Evolutionary conservation across 176 grass and related monocot genomes (phyloP), one percentile per base, ranked within the genome.

Genomic region (Ananas comosus): DNA sequence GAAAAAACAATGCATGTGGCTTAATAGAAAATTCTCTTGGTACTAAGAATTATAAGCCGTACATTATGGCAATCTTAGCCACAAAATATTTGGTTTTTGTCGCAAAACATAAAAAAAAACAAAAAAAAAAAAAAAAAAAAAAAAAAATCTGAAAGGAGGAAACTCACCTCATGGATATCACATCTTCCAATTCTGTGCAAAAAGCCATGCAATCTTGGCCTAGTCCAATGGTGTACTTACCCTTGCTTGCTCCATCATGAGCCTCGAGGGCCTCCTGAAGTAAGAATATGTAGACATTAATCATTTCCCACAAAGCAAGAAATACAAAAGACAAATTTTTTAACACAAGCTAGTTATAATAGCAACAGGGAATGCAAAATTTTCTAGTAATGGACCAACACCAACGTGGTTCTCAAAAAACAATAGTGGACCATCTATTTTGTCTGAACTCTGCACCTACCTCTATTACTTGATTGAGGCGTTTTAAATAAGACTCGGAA

Each of bases 161-260:
- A 13, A n/a, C 50, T 24, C 77, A 92, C 93, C 93, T 86, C 94
- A 93, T 99, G 4, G 89, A 99, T 33, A 99, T 99, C 5, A 99
- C 94, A 78, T 99, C 94, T 80, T 99, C 94, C 21, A 88, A 74
- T 59, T 99, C 87, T 51, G 84, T 88, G 75, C 89, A 93, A 17
- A 93, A 99, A 51, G 87, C 94, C 94, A 99, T 99, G 73, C 85
- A 88, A 53, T 99, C 94, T 79, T 99, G 94, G 25, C 90, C 94
- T 16, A 99, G 89, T 13, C 94, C 94, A 48, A 99, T 91, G 11
- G 94, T 99, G 48, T 99, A 99, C 70, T 99, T 99, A 13, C 94
- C 94, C 69, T 93, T 93, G 80, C 87, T 99, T 1, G 80, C 94
- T 10, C 90, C 87, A 65, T 93, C 94, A 82, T 91, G 87, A 70